A percentile compares a stretch with the other conserved stretches of the same genome.
Evolutionary conservation across 306 rosid genomes (phyloP).

Genomic region (Cyamopsis tetragonoloba): DNA sequence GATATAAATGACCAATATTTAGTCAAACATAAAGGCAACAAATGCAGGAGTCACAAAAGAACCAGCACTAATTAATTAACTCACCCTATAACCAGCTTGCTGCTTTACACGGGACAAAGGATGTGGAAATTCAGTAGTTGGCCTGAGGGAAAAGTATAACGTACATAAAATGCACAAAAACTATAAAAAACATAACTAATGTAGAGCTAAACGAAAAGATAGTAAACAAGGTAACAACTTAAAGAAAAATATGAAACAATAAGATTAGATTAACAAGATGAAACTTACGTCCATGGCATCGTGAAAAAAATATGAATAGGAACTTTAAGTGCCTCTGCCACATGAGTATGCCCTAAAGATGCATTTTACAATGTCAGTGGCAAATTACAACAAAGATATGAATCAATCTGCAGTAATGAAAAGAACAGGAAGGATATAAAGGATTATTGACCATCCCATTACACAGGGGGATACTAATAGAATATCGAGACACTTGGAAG

Average conservation of each 20-base stretch:
- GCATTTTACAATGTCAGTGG: conserved; percentile 25
- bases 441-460: too few relatives aligned
- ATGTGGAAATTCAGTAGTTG: conserved; percentile 98
- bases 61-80: conserved; percentile 21
- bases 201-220: conserved; percentile 1
- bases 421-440: too few relatives aligned
- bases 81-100: conserved; percentile 87
- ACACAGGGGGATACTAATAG: too few relatives aligned
- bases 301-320: conserved; percentile 97
- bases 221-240: neutral
- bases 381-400: conserved; percentile 12
- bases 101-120: conserved; percentile 98
- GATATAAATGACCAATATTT: conserved; percentile 7
- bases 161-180: conserved; percentile 22
- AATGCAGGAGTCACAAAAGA: conserved; percentile 17
- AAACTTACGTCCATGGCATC: conserved; percentile 99
- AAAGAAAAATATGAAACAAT: conserved; percentile 21
- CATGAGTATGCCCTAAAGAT: conserved; percentile 88
- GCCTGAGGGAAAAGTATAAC: conserved; percentile 51
- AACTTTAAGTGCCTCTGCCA: conserved; percentile 91
- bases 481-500: too few relatives aligned
- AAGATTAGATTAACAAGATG: conserved; percentile 42
- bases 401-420: neutral
- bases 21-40: conserved; percentile 12
- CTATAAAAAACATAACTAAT: neutral